Conservation (phyloP, 352 stramenopile genomes). For the Phytophthora rubi region DNA sequence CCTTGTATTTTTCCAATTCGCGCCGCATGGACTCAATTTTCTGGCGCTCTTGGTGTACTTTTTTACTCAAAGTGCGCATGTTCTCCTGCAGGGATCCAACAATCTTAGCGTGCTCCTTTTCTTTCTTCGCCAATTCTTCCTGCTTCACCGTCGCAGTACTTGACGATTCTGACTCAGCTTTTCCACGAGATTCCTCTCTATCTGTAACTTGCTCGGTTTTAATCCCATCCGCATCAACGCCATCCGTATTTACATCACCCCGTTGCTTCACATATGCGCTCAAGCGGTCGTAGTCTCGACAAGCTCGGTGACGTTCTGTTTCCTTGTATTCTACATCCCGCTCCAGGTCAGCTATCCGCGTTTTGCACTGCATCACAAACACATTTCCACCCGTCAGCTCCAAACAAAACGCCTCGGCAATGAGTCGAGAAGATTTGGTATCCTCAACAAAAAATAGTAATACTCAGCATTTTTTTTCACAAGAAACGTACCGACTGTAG, state of each 20-base stretch:
- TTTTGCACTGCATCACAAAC: slow-evolving; percentile 54
- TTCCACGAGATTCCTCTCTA: slow-evolving; percentile 27
- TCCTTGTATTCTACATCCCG: slow-evolving; percentile 78
- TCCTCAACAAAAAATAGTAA: background rate
- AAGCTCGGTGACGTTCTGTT: slow-evolving; percentile 76
- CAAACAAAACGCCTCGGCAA: too few species aligned
- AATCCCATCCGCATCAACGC: slow-evolving; percentile 17
- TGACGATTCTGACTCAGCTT: slow-evolving; percentile 9
- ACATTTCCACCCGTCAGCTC: slow-evolving; percentile 11
- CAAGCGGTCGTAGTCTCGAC: slow-evolving; percentile 77
- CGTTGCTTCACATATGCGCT: slow-evolving; percentile 59
- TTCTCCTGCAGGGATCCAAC: slow-evolving; percentile 49
- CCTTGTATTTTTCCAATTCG: slow-evolving; percentile 68
- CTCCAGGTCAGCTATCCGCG: slow-evolving; percentile 64
- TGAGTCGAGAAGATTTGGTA: too few species aligned
- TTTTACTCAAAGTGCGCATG: slow-evolving; percentile 44
- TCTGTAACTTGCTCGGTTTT: slow-evolving; percentile 34
- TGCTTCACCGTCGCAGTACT: slow-evolving; percentile 30
- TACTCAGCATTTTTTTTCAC: background rate
- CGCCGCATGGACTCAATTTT: slow-evolving; percentile 51
- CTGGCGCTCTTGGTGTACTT: slow-evolving; percentile 59
- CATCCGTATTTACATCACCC: slow-evolving; percentile 24
- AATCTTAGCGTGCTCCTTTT: slow-evolving; percentile 40
- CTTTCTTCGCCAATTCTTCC: slow-evolving; percentile 42
- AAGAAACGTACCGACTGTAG: slow-evolving; percentile 56